phyloP scores from a whole-genome alignment of 805 yeast species.

The Monosporozyma yasuniensis region DNA sequence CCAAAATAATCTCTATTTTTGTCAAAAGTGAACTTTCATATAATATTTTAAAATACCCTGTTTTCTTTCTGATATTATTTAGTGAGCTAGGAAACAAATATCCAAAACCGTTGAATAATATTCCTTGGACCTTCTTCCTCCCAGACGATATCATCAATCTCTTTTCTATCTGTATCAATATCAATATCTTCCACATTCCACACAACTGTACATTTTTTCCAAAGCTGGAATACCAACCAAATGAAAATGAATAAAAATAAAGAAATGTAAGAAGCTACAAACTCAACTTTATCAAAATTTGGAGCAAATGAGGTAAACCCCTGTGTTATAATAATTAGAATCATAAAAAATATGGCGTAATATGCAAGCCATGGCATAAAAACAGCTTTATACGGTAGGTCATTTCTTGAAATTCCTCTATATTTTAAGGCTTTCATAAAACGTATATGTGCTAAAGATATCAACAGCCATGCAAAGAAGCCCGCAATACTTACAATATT shows the following conservation, averaged over 20 bases:
- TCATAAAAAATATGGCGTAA: constrained; percentile 45
- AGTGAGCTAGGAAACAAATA: neutral
- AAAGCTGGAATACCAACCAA: constrained; percentile 47
- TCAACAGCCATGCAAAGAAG: constrained; percentile 58
- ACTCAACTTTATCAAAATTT: constrained; percentile 39
- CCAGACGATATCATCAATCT: constrained; percentile 6
- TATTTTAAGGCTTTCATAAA: constrained; percentile 52
- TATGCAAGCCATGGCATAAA: constrained; percentile 58
- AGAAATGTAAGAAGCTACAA: constrained; percentile 66
- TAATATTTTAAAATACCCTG: no score
- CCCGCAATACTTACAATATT: constrained; percentile 70
- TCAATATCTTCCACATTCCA: constrained; percentile 20
- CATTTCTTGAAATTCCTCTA: constrained; percentile 53
- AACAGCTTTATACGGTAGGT: constrained; percentile 59
- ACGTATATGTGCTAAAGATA: constrained; percentile 51
- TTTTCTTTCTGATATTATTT: neutral
- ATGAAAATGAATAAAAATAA: constrained; percentile 45
- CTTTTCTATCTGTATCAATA: constrained; percentile 54
- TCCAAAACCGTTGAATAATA: constrained; percentile 23
- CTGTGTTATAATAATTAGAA: constrained; percentile 55
- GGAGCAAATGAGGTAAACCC: constrained; percentile 55
- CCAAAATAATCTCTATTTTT: no score
- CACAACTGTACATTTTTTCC: constrained; percentile 40
- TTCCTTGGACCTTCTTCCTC: constrained; percentile 32
- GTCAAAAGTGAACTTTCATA: no score